These are phyloP conservation scores for Coemansia sp. DNA, from an alignment of 192 early-diverging fungal genomes.

Conservation along the genomic window DNA sequence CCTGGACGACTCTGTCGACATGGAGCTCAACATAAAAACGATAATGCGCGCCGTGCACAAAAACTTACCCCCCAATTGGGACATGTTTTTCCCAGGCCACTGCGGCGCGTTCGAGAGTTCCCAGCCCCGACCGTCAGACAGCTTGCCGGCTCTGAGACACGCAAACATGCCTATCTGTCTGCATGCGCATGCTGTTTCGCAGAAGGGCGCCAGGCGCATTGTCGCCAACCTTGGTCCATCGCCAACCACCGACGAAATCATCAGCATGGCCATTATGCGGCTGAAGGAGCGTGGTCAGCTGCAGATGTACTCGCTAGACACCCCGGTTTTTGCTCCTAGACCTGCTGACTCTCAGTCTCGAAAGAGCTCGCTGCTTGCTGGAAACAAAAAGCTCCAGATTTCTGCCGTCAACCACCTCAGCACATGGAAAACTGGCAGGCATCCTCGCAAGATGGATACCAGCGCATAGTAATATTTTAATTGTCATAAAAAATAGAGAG, in stretches of 20 bases:
- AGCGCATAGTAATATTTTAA: too few species aligned
- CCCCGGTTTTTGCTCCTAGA: constrained; percentile 20
- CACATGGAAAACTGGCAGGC: constrained; percentile 12
- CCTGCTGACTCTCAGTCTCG: not conserved
- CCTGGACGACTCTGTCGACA: constrained; percentile 41
- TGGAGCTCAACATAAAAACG: constrained; percentile 38
- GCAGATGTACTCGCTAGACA: constrained; percentile 40
- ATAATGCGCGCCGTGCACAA: constrained; percentile 19
- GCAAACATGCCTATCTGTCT: constrained; percentile 45
- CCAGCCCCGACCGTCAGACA: constrained; percentile 10
- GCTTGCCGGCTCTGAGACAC: constrained; percentile 9
- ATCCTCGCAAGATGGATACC: too few species aligned
- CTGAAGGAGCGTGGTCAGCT: constrained; percentile 30
- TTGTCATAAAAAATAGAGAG: not conserved
- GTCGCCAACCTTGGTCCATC: constrained; percentile 9
- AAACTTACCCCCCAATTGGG: constrained; percentile 32
- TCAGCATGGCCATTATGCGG: constrained; percentile 38
- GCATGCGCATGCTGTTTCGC: constrained; percentile 37
- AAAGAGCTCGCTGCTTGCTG: not conserved
- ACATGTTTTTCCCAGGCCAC: constrained; percentile 46
- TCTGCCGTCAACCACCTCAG: constrained; percentile 26
- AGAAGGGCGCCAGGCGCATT: constrained; percentile 16
- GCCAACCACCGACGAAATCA: constrained; percentile 20
- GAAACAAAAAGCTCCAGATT: constrained; percentile 25
- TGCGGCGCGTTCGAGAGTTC: constrained; percentile 33